phyloP scores from a whole-genome alignment of 2,329 filamentous ascomycete genomes.

The Aspergillus calidoustus region DNA sequence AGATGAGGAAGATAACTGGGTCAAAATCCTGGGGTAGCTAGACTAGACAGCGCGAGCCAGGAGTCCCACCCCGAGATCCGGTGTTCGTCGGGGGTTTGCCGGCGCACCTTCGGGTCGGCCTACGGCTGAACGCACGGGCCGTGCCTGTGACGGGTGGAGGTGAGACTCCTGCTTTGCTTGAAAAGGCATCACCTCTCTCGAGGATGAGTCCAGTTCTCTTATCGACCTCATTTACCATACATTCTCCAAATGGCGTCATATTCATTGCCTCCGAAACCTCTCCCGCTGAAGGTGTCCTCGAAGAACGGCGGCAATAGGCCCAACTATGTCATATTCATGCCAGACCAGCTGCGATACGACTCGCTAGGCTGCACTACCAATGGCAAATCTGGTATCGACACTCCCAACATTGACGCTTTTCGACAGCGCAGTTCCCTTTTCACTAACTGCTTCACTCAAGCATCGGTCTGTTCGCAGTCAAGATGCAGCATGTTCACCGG shows the following conservation, averaged over 20 bases:
- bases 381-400: slow-evolving; percentile 45
- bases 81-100: not conserved
- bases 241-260: slow-evolving; percentile 6
- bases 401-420: slow-evolving; percentile 36
- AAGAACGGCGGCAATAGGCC: slow-evolving; percentile 1
- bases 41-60: not conserved
- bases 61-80: not conserved
- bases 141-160: not conserved
- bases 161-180: not conserved
- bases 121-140: not conserved
- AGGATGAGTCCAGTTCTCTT: not conserved
- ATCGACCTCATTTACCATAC: not conserved
- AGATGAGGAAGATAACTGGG: not conserved
- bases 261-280: slow-evolving; percentile 3
- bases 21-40: not conserved
- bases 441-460: slow-evolving; percentile 53
- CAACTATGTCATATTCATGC: slow-evolving; percentile 49
- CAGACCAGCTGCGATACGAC: slow-evolving; percentile 54
- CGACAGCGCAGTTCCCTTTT: slow-evolving; percentile 42
- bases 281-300: slow-evolving; percentile 6
- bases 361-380: slow-evolving; percentile 44
- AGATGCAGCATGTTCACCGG: slow-evolving; percentile 55
- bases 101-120: not conserved
- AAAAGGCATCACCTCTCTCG: not conserved
- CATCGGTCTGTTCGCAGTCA: slow-evolving; percentile 54